These are phyloP conservation scores for Beauveria caledonica DNA, from an alignment of 2,329 filamentous ascomycete species.

Conservation along the genomic window DNA sequence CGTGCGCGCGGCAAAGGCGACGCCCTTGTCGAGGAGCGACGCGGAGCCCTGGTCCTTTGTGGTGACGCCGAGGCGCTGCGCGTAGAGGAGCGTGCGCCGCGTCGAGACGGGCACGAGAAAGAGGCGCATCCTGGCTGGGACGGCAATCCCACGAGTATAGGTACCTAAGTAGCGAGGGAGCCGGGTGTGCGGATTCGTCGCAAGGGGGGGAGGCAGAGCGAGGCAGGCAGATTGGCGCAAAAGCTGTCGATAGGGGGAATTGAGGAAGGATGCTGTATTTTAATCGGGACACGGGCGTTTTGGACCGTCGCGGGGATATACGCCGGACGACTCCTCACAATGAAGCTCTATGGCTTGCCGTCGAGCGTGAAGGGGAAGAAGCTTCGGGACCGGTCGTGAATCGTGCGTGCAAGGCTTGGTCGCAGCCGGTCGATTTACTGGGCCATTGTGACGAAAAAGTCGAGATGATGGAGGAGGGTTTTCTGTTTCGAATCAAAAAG, in stretches of 20 bases:
- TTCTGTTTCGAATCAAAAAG: background rate
- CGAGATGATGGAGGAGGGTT: background rate
- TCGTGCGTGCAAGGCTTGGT: background rate
- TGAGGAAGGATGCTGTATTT: background rate
- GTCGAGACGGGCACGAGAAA: slow-evolving; percentile 92
- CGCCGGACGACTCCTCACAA: background rate
- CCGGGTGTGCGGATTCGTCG: too few relatives aligned
- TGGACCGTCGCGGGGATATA: background rate
- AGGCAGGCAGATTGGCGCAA: too few relatives aligned
- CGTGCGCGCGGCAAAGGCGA: slow-evolving; percentile 61
- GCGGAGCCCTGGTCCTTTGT: slow-evolving; percentile 37
- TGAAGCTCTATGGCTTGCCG: background rate
- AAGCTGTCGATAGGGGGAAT: too few relatives aligned
- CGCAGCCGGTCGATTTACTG: background rate
- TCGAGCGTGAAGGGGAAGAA: background rate
- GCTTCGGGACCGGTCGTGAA: background rate
- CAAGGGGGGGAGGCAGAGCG: too few relatives aligned
- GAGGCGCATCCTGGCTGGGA: slow-evolving; percentile 63
- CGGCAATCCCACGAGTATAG: too few relatives aligned
- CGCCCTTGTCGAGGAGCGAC: slow-evolving; percentile 59
- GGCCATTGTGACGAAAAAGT: background rate
- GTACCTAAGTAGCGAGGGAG: background rate
- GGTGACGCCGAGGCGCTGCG: slow-evolving; percentile 61
- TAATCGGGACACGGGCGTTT: background rate
- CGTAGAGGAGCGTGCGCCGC: slow-evolving; percentile 84